Percentiles rank a stretch among this genome's conserved stretches.
Evolutionary conservation across 208 protist genomes (phyloP).

Genomic region (Trypanosoma grayi): DNA sequence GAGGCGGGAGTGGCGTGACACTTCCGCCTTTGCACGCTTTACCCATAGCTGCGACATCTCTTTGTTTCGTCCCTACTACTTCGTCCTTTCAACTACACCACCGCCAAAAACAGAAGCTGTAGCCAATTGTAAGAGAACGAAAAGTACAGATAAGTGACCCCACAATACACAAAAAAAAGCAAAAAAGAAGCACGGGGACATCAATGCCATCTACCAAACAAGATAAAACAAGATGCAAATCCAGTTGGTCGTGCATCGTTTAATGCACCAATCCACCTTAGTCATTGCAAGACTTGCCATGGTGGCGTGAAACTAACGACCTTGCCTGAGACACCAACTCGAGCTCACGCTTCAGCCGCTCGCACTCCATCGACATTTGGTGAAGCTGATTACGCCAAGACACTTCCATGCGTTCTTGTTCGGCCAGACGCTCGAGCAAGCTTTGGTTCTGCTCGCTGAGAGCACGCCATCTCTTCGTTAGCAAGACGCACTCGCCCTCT

Average conservation of each 20-base stretch:
- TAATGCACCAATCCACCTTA: not conserved
- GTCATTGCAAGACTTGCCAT: not conserved
- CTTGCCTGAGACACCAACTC: slow-evolving; percentile 13
- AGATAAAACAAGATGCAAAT: not conserved
- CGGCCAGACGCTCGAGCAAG: slow-evolving; percentile 6
- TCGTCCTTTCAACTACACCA: not conserved
- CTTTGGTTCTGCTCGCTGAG: slow-evolving; percentile 14
- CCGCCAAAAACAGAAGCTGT: not conserved
- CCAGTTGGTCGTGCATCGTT: not conserved
- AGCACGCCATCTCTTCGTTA: slow-evolving; percentile 16
- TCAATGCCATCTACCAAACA: not conserved
- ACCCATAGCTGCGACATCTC: slow-evolving; percentile 86
- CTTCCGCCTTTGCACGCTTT: slow-evolving; percentile 84
- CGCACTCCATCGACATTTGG: slow-evolving; percentile 4
- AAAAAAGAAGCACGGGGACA: not conserved
- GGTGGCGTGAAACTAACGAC: slow-evolving; percentile 3
- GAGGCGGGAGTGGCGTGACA: slow-evolving; percentile 76
- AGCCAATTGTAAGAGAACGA: not conserved
- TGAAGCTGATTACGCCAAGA: slow-evolving; percentile 4
- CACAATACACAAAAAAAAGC: not conserved
- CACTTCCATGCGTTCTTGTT: slow-evolving; percentile 4
- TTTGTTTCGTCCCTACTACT: not conserved
- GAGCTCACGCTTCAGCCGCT: slow-evolving; percentile 11
- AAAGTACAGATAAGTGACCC: not conserved
- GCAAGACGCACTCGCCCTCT: slow-evolving; percentile 13